Evolutionary conservation across 1,139 yeast species (phyloP).

Genomic region (Starmera stellimalicola): DNA sequence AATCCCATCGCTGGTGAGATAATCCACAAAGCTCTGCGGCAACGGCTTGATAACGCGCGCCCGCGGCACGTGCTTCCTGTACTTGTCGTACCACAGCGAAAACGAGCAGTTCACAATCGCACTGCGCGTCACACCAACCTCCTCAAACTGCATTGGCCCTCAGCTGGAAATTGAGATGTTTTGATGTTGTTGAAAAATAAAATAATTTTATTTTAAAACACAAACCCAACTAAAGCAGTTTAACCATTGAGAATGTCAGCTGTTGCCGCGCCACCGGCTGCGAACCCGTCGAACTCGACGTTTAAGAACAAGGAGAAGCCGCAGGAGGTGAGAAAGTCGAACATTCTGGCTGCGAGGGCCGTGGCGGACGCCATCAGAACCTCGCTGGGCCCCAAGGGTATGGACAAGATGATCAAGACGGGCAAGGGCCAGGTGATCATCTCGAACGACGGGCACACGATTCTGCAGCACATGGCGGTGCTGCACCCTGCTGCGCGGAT

Average conservation of each 20-base stretch:
- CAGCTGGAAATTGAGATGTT: background rate
- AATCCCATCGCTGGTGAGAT: slow-evolving; percentile 71
- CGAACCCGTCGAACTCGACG: slow-evolving; percentile 66
- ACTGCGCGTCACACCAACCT: slow-evolving; percentile 26
- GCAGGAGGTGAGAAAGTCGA: slow-evolving; percentile 88
- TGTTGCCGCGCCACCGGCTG: slow-evolving; percentile 14
- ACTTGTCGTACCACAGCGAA: slow-evolving; percentile 61
- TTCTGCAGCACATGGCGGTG: slow-evolving; percentile 93
- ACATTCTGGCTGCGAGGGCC: slow-evolving; percentile 92
- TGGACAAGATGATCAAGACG: slow-evolving; percentile 98
- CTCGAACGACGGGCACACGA: slow-evolving; percentile 97
- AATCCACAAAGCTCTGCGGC: slow-evolving; percentile 59
- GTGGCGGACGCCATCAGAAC: slow-evolving; percentile 98
- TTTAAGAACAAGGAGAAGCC: slow-evolving; percentile 96
- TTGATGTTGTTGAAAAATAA: background rate
- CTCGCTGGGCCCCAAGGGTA: slow-evolving; percentile 95
- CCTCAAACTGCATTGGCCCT: background rate
- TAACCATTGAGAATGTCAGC: slow-evolving; percentile 11
- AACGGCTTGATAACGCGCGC: slow-evolving; percentile 53
- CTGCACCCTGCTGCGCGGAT: slow-evolving; percentile 97
- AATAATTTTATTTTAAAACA: background rate
- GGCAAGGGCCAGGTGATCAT: slow-evolving; percentile 87
- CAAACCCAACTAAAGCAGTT: slow-evolving; percentile 1
- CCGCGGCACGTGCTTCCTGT: slow-evolving; percentile 40
- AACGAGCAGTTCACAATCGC: slow-evolving; percentile 63